Evolutionary conservation across 495 filamentous ascomycete species (phyloP).

Genomic region (Cryomyces antarcticus): DNA sequence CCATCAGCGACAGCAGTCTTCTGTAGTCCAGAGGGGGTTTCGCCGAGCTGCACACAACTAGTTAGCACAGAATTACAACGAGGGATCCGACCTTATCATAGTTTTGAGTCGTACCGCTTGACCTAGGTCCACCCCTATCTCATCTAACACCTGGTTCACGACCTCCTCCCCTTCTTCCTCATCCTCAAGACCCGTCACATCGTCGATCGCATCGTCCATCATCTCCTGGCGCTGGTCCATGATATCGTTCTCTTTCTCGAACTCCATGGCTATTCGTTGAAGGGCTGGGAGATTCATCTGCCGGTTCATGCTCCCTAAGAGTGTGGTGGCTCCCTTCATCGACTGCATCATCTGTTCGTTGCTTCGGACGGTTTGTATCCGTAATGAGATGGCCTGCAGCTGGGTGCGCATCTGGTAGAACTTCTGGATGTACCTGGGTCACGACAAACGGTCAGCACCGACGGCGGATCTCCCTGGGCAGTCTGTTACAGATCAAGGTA

Average conservation of each 20-base stretch:
- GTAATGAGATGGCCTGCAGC: conserved; percentile 81
- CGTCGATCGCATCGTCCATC: conserved; percentile 99
- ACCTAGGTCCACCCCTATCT: conserved; percentile 84
- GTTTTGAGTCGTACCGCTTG: conserved; percentile 41
- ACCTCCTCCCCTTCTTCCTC: conserved; percentile 88
- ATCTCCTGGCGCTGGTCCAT: conserved; percentile 99
- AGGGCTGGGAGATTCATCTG: conserved; percentile 92
- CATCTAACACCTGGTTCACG: conserved; percentile 85
- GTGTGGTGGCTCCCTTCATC: conserved; percentile 90
- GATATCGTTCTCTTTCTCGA: conserved; percentile 94
- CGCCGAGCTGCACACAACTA: conserved; percentile 18
- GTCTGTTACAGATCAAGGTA: background rate
- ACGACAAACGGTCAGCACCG: background rate
- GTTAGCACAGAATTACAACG: conserved; percentile 3
- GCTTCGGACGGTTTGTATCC: conserved; percentile 90
- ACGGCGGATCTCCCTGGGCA: background rate
- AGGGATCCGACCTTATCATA: conserved; percentile 5
- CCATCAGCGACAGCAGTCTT: conserved; percentile 19
- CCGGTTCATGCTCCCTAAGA: conserved; percentile 88
- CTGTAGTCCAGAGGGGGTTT: conserved; percentile 23
- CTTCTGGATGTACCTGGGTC: conserved; percentile 71
- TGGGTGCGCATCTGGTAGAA: conserved; percentile 97
- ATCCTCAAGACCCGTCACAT: conserved; percentile 82
- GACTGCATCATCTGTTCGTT: conserved; percentile 99
- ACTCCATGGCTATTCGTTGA: conserved; percentile 97